Evolutionary conservation across 495 filamentous ascomycete genomes (phyloP).

Genomic region (Cercophora sp.): DNA sequence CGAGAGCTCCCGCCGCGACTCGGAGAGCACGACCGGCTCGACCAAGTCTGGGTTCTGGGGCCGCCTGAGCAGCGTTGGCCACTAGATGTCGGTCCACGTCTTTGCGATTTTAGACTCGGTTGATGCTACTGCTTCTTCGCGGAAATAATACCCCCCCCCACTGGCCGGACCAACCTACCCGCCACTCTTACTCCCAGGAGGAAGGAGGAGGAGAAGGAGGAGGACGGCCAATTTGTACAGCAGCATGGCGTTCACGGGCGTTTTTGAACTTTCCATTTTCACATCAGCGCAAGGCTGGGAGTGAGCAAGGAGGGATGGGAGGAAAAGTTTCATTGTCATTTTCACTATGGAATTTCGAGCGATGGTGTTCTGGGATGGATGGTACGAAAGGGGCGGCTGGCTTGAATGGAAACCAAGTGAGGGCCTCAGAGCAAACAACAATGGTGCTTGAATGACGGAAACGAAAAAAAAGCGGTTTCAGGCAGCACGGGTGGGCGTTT

Average conservation of each 20-base stretch:
- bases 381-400: neutral
- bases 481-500: no score
- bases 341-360: neutral
- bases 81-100: constrained; percentile 1
- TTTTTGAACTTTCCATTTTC: no score
- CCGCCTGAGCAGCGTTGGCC: constrained; percentile 11
- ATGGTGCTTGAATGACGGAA: neutral
- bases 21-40: constrained; percentile 27
- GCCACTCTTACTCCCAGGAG: no score
- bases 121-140: no score
- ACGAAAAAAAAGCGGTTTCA: no score
- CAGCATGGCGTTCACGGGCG: neutral
- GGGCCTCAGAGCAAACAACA: constrained; percentile 7
- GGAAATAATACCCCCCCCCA: no score
- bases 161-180: no score
- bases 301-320: neutral
- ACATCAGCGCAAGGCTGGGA: neutral
- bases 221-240: no score
- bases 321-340: neutral
- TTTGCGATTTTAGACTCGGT: no score
- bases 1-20: constrained; percentile 29
- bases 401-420: neutral
- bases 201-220: no score
- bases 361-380: neutral
- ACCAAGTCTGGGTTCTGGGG: constrained; percentile 10